Evolutionary conservation across 2,329 filamentous ascomycete genomes (phyloP).

Genomic region (Colletotrichum acutatum): DNA sequence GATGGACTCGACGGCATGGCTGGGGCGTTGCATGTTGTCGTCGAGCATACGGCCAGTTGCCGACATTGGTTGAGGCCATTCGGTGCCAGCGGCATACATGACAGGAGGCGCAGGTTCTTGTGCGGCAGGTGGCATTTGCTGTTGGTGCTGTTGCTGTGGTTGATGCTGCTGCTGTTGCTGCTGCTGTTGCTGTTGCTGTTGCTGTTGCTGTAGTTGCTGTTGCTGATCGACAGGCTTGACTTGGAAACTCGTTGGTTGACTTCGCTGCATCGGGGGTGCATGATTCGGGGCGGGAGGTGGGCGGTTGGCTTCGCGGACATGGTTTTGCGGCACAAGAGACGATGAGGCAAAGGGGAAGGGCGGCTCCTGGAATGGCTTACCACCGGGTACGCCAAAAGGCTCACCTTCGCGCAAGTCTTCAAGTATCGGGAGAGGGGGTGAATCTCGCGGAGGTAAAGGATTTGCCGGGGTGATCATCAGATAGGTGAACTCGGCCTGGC

Average conservation of each 20-base stretch:
- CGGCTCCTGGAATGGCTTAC: constrained; percentile 49
- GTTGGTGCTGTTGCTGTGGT: neutral
- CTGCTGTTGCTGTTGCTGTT: constrained; percentile 52
- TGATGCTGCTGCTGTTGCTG: constrained; percentile 41
- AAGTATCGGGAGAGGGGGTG: constrained; percentile 66
- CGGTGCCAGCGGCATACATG: constrained; percentile 47
- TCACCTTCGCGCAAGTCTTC: constrained; percentile 70
- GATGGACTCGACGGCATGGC: constrained; percentile 53
- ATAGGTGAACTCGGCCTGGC: constrained; percentile 74
- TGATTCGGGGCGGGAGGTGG: constrained; percentile 68
- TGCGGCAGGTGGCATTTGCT: constrained; percentile 61
- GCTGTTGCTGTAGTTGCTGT: constrained; percentile 56
- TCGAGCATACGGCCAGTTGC: constrained; percentile 45
- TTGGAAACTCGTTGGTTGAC: constrained; percentile 46
- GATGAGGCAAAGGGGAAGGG: constrained; percentile 41
- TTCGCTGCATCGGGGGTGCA: constrained; percentile 63
- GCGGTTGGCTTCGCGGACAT: constrained; percentile 64
- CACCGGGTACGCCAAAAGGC: constrained; percentile 55
- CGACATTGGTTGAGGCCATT: constrained; percentile 46
- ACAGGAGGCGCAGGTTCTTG: constrained; percentile 57
- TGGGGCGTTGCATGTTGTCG: constrained; percentile 45
- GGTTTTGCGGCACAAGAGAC: constrained; percentile 58
- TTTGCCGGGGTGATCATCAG: constrained; percentile 76
- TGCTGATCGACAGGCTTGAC: constrained; percentile 53
- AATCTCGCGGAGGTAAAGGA: constrained; percentile 72